Evolutionary conservation across 2,329 filamentous ascomycete species (phyloP).

Genomic region (Fusarium beomiforme): DNA sequence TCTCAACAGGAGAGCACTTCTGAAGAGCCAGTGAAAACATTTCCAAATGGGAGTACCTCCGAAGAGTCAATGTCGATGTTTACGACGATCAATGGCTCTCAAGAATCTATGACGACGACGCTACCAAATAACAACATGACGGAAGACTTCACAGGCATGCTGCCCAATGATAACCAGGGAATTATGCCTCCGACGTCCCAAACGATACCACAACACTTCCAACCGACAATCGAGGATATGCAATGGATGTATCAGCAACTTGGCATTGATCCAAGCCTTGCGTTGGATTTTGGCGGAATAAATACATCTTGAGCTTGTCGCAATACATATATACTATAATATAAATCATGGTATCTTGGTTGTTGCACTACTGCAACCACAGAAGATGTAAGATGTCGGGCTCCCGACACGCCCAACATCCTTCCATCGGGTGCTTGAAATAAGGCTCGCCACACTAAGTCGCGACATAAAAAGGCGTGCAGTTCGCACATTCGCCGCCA

Average conservation of each 20-base stretch:
- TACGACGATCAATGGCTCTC: accelerated
- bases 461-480: too few relatives aligned
- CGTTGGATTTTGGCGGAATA: neutral
- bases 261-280: neutral
- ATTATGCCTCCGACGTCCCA: accelerated
- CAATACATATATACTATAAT: neutral
- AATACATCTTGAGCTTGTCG: neutral
- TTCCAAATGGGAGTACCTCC: accelerated
- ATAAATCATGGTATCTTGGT: too few relatives aligned
- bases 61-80: accelerated
- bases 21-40: accelerated
- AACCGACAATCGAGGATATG: accelerated
- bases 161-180: too few relatives aligned
- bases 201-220: accelerated
- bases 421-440: too few relatives aligned
- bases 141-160: too few relatives aligned
- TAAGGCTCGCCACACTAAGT: too few relatives aligned
- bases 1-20: accelerated
- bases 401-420: too few relatives aligned
- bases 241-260: accelerated
- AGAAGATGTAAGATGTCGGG: too few relatives aligned
- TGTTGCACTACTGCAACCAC: too few relatives aligned
- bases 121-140: accelerated
- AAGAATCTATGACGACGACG: accelerated
- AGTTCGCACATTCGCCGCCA: too few relatives aligned